Evolutionary conservation across 257 asterid genomes (phyloP).

Genomic region (Fraxinus cuspidata): DNA sequence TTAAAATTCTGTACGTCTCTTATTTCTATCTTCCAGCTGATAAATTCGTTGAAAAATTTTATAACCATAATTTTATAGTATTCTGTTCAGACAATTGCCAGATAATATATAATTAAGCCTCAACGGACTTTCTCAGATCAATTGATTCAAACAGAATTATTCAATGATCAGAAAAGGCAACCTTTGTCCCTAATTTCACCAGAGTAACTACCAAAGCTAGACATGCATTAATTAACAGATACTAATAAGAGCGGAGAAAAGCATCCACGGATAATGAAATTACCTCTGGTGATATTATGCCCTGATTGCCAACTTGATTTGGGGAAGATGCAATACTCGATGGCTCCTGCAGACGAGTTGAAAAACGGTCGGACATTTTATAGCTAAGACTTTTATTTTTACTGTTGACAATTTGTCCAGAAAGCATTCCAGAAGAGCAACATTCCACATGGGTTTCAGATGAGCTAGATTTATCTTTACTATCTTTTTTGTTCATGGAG

Average conservation of each 20-base stretch:
- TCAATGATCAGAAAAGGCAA: not conserved
- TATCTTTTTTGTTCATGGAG: constrained; percentile 63
- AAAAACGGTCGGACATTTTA: constrained; percentile 30
- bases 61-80: not conserved
- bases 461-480: constrained; percentile 45
- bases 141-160: not conserved
- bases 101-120: not conserved
- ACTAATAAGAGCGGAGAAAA: constrained; percentile 3
- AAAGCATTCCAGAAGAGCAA: constrained; percentile 19
- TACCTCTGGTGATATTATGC: constrained; percentile 57
- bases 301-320: constrained; percentile 36
- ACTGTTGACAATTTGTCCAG: constrained; percentile 29
- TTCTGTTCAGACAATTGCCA: not conserved
- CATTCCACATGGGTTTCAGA: constrained; percentile 42
- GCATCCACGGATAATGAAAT: constrained; percentile 12
- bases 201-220: constrained; percentile 6
- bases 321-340: constrained; percentile 38
- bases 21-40: not conserved
- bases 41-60: constrained; percentile 5
- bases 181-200: not conserved
- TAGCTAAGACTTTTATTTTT: constrained; percentile 31
- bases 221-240: constrained; percentile 17
- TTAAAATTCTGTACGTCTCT: not conserved
- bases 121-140: not conserved
- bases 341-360: constrained; percentile 35